phyloP scores from a whole-genome alignment of 2,329 filamentous ascomycete genomes.

The Pseudofabraea citricarpa region DNA sequence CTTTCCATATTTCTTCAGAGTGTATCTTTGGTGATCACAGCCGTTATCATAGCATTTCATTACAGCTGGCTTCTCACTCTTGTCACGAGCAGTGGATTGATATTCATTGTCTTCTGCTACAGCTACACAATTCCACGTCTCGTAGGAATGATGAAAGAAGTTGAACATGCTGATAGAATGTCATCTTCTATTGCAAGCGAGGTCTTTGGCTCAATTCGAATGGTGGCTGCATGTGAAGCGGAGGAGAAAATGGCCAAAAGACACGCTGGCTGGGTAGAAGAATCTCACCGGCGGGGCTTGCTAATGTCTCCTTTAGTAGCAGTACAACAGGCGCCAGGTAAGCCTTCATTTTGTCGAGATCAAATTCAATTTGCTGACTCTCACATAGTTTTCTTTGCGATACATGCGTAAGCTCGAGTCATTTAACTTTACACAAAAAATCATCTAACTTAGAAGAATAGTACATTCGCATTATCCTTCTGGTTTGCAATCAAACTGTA shows the following conservation, averaged over 20 bases:
- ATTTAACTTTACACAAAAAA: conserved; percentile 8
- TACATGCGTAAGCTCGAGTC: conserved; percentile 14
- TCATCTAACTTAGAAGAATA: conserved; percentile 12
- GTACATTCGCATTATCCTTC: conserved; percentile 51
- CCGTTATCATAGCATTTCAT: conserved; percentile 48
- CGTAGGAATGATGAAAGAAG: conserved; percentile 41
- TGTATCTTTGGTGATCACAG: conserved; percentile 44
- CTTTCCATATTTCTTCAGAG: conserved; percentile 54
- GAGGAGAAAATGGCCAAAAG: conserved; percentile 45
- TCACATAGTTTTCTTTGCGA: conserved; percentile 27
- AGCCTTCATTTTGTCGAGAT: background rate
- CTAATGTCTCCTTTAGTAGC: conserved; percentile 44
- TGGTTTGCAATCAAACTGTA: conserved; percentile 54
- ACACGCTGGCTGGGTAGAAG: conserved; percentile 47
- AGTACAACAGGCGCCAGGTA: conserved; percentile 42
- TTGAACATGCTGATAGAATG: conserved; percentile 44
- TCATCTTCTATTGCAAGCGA: conserved; percentile 54
- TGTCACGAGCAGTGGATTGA: conserved; percentile 48
- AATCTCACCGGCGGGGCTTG: conserved; percentile 37
- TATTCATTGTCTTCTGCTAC: conserved; percentile 48
- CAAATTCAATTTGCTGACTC: background rate
- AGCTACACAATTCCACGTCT: conserved; percentile 46
- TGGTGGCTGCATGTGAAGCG: conserved; percentile 56
- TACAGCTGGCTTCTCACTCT: conserved; percentile 54
- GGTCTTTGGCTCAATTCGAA: conserved; percentile 50